Evolutionary conservation across 2,329 filamentous ascomycete species (phyloP).

Genomic region (Hypoxylon sp.): DNA sequence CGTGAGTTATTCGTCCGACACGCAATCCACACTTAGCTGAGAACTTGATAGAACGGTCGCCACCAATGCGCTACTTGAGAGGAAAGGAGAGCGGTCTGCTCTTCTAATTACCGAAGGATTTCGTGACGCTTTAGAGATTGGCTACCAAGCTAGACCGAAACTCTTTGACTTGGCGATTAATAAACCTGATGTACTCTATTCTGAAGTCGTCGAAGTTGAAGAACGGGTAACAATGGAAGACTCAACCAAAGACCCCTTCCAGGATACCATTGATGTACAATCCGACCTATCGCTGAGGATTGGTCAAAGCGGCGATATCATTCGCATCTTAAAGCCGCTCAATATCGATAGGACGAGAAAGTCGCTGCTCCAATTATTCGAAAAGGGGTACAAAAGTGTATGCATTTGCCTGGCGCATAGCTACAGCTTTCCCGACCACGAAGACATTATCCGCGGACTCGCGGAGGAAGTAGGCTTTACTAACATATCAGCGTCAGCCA

Average conservation of each 20-base stretch:
- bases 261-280: conserved; percentile 3
- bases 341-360: conserved; percentile 16
- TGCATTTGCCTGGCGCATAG: conserved; percentile 60
- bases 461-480: conserved; percentile 51
- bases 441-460: conserved; percentile 66
- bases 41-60: conserved; percentile 69
- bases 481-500: conserved; percentile 32
- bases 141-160: conserved; percentile 37
- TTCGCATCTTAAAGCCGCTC: conserved; percentile 29
- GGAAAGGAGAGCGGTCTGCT: conserved; percentile 77
- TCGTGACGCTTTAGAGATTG: conserved; percentile 33
- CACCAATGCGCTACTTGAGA: conserved; percentile 75
- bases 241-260: conserved; percentile 29
- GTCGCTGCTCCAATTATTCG: conserved; percentile 16
- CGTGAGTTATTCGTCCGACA: conserved; percentile 20
- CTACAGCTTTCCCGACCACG: conserved; percentile 74
- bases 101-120: conserved; percentile 73
- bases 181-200: conserved; percentile 34
- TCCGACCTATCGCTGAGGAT: conserved; percentile 19
- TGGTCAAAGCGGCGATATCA: conserved; percentile 28
- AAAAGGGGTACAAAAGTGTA: conserved; percentile 22
- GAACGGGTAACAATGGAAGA: conserved; percentile 38
- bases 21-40: conserved; percentile 1
- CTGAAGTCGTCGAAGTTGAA: conserved; percentile 35
- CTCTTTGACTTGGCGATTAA: conserved; percentile 37